phyloP scores from a whole-genome alignment of 139 green algal species.

The Closterium sp. region DNA sequence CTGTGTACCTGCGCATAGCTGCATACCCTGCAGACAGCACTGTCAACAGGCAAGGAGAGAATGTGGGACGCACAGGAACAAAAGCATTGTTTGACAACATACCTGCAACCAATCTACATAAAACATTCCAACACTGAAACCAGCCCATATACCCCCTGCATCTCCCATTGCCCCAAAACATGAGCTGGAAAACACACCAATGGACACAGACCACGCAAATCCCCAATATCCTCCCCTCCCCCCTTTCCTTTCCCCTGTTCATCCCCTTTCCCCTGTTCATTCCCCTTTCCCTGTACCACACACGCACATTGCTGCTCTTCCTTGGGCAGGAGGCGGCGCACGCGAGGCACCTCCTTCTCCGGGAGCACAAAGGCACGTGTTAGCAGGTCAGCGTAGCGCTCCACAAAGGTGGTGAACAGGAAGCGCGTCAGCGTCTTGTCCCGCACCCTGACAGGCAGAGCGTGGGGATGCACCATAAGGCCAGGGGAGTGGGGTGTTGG shows the following conservation, averaged over 20 bases:
- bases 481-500: neutral
- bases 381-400: conserved; percentile 13
- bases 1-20: neutral
- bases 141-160: neutral
- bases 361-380: neutral
- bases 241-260: too few species aligned
- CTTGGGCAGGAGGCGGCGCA: neutral
- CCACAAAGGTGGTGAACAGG: conserved; percentile 8
- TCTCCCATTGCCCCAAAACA: neutral
- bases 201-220: too few species aligned
- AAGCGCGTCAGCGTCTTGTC: conserved; percentile 1
- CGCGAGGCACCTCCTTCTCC: neutral
- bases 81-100: neutral
- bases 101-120: neutral
- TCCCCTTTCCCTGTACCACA: neutral
- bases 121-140: neutral
- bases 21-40: neutral
- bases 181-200: too few species aligned
- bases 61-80: neutral
- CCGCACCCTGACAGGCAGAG: neutral
- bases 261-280: neutral
- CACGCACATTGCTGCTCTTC: neutral
- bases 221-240: neutral
- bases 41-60: neutral
- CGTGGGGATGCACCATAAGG: neutral